Evolutionary conservation across 768 basidiomycete genomes (phyloP).

Genomic region (Hebeloma cylindrosporum): DNA sequence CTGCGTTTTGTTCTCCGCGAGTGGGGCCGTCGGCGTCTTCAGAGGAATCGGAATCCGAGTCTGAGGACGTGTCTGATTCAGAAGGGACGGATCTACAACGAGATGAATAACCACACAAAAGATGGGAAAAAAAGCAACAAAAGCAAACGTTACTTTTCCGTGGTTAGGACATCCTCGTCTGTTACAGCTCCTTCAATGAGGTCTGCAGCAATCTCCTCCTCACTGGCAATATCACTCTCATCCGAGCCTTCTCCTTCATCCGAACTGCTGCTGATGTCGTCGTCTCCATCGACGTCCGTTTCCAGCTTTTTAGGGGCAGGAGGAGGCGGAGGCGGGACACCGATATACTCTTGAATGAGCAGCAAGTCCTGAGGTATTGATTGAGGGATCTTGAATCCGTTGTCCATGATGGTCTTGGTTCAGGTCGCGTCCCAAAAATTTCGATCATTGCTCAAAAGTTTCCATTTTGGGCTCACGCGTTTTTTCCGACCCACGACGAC

Average conservation of each 20-base stretch:
- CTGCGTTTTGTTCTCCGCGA: constrained; percentile 11
- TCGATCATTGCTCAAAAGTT: constrained; percentile 16
- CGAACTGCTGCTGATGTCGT: too few relatives aligned
- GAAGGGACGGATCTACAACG: constrained; percentile 28
- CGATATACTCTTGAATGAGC: constrained; percentile 68
- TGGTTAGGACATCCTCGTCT: constrained; percentile 39
- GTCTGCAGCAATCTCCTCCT: constrained; percentile 72
- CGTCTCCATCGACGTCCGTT: constrained; percentile 32
- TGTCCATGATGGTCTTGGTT: constrained; percentile 30
- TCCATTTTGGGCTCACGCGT: constrained; percentile 23
- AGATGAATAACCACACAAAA: constrained; percentile 5
- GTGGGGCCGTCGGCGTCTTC: constrained; percentile 27
- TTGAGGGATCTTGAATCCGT: constrained; percentile 61
- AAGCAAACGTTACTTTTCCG: constrained; percentile 19
- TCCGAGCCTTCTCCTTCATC: constrained; percentile 40
- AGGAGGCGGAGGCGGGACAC: constrained; percentile 26
- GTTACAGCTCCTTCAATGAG: constrained; percentile 36
- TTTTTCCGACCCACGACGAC: constrained; percentile 7
- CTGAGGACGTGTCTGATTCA: constrained; percentile 42
- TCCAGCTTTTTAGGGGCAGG: constrained; percentile 4
- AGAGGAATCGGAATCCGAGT: constrained; percentile 43
- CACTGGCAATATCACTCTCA: constrained; percentile 61
- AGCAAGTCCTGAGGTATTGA: constrained; percentile 70
- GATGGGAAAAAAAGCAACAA: constrained; percentile 6
- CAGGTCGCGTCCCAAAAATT: constrained; percentile 17